A percentile compares a stretch with the other conserved stretches of the same genome.
Conservation (phyloP, 192 early-diverging fungal species). For the Entrophospora sp. region DNA sequence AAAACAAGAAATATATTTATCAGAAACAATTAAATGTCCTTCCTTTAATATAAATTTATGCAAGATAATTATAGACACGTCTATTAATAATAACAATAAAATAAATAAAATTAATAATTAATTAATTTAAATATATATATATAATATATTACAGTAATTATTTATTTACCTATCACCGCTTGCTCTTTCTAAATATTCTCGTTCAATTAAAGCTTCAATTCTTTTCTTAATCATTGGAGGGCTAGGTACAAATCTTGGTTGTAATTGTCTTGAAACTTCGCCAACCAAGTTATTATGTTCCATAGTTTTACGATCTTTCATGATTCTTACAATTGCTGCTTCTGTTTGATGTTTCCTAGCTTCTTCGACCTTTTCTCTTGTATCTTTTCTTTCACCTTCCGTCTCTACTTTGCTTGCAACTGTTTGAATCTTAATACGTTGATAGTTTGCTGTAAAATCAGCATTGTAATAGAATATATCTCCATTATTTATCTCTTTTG, state of each 20-base stretch:
- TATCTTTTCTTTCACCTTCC: slow-evolving; percentile 70
- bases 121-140: neutral
- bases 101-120: neutral
- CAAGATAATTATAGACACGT: slow-evolving; percentile 20
- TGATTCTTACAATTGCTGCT: slow-evolving; percentile 97
- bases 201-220: slow-evolving; percentile 89
- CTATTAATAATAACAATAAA: neutral
- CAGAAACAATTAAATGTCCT: slow-evolving; percentile 7
- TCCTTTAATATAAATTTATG: neutral
- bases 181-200: slow-evolving; percentile 85
- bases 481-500: slow-evolving; percentile 50
- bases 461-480: slow-evolving; percentile 58
- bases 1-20: neutral
- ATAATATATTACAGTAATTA: neutral
- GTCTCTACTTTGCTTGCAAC: slow-evolving; percentile 56
- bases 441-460: slow-evolving; percentile 65
- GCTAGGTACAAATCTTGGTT: slow-evolving; percentile 82
- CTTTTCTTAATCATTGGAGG: slow-evolving; percentile 91
- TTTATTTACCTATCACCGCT: slow-evolving; percentile 48
- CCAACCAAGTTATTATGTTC: slow-evolving; percentile 76
- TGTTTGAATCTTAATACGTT: slow-evolving; percentile 83
- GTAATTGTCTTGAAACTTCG: slow-evolving; percentile 82
- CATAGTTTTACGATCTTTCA: slow-evolving; percentile 94
- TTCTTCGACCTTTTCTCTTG: slow-evolving; percentile 78
- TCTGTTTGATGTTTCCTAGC: slow-evolving; percentile 85